Evolutionary conservation across 306 rosid species (phyloP).

Genomic region (Comarum palustre): DNA sequence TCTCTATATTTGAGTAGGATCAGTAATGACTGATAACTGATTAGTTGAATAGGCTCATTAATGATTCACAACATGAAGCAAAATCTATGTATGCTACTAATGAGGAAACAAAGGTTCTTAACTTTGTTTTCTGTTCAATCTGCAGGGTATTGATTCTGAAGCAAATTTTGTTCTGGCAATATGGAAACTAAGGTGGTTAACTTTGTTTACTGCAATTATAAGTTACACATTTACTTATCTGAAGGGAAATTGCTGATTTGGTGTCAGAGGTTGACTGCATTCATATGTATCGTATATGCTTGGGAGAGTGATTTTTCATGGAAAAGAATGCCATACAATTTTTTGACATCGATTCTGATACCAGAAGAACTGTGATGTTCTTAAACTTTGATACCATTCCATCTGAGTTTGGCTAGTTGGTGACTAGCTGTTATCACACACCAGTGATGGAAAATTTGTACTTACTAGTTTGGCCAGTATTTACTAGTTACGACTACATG

Average conservation of each 20-base stretch:
- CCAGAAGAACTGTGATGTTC: neutral
- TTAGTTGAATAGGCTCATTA: neutral
- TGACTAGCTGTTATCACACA: neutral
- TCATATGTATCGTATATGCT: neutral
- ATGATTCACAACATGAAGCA: conserved; percentile 19
- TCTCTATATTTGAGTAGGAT: neutral
- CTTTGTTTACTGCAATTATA: neutral
- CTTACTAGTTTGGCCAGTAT: too few relatives aligned
- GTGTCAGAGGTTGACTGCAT: neutral
- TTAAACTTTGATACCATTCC: neutral
- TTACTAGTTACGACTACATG: too few relatives aligned
- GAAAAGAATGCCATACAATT: neutral
- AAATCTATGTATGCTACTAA: conserved; percentile 42
- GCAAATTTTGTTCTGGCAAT: conserved; percentile 54
- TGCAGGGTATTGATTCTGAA: conserved; percentile 54
- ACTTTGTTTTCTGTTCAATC: conserved; percentile 13
- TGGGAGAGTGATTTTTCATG: neutral
- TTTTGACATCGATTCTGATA: neutral
- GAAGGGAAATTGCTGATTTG: neutral
- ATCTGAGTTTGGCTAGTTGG: neutral
- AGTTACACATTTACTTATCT: neutral
- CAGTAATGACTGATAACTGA: neutral
- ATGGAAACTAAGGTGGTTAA: conserved; percentile 80
- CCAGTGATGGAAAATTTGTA: neutral
- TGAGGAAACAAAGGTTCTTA: conserved; percentile 71